These are phyloP conservation scores for Lodderomyces margitis DNA, from an alignment of 1,139 yeast genomes.

Conservation along the genomic window DNA sequence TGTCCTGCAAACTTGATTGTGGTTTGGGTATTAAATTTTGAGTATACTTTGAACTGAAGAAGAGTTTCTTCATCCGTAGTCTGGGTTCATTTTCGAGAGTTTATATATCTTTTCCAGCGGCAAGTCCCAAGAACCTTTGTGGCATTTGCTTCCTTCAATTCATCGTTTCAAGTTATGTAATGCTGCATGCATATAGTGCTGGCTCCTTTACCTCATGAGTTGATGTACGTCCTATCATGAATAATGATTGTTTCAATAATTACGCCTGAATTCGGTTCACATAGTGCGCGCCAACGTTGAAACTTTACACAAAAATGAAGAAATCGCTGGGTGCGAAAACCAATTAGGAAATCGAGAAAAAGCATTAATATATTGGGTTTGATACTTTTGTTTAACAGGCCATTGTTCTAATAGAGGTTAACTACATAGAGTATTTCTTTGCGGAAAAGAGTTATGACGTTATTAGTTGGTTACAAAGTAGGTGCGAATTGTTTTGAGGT, in stretches of 20 bases:
- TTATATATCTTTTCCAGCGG: neutral
- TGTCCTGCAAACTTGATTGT: neutral
- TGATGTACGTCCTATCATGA: neutral
- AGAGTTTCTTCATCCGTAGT: neutral
- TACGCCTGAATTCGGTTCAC: neutral
- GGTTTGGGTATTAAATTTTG: neutral
- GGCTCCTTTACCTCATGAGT: slow-evolving; percentile 6
- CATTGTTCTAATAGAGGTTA: neutral
- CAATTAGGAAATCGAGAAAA: slow-evolving; percentile 6
- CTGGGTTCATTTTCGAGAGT: neutral
- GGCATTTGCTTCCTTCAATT: neutral
- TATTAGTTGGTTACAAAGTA: too few relatives aligned
- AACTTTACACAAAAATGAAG: slow-evolving; percentile 8
- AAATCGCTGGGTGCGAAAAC: slow-evolving; percentile 23
- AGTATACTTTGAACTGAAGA: neutral
- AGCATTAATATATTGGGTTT: neutral
- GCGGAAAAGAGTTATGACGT: too few relatives aligned
- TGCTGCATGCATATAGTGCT: slow-evolving; percentile 4
- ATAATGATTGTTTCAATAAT: neutral
- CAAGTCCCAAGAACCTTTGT: neutral
- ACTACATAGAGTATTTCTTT: too few relatives aligned
- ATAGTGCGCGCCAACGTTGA: neutral
- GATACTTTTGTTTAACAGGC: neutral
- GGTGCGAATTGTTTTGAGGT: too few relatives aligned
- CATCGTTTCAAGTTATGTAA: neutral